phyloP scores from a whole-genome alignment of 305 asterid genomes.

The Fraxinus albicans region DNA sequence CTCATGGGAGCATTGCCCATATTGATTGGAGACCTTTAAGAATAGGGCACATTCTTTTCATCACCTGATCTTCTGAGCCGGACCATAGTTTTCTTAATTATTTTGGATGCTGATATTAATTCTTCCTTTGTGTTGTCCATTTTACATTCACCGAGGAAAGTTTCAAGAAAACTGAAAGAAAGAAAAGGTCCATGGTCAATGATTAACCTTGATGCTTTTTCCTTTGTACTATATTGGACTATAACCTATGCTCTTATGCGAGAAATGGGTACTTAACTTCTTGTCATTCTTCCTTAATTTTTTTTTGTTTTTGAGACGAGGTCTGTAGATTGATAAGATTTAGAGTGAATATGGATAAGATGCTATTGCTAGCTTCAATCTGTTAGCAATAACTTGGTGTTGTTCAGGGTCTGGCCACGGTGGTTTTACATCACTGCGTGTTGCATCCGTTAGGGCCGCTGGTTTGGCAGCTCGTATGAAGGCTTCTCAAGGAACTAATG shows the following conservation, averaged over 20 bases:
- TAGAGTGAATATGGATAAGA: neutral
- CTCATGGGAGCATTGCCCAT: neutral
- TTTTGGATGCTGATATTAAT: neutral
- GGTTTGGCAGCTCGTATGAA: slow-evolving; percentile 66
- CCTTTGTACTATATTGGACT: neutral
- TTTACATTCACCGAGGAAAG: neutral
- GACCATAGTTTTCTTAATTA: neutral
- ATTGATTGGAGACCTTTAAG: slow-evolving; percentile 6
- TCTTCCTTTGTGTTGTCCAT: neutral
- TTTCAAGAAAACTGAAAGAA: slow-evolving; percentile 1
- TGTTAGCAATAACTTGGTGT: slow-evolving; percentile 25
- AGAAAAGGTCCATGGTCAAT: neutral
- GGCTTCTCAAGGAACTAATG: slow-evolving; percentile 33
- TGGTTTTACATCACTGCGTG: slow-evolving; percentile 68
- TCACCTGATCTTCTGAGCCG: neutral
- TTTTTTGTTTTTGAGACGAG: neutral
- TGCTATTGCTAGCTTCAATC: slow-evolving; percentile 6
- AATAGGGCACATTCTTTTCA: neutral
- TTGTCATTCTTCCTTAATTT: neutral
- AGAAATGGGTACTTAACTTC: slow-evolving; percentile 21
- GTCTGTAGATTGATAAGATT: slow-evolving; percentile 3
- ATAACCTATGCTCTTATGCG: neutral
- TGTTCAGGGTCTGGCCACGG: slow-evolving; percentile 47
- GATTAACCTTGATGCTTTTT: slow-evolving; percentile 7
- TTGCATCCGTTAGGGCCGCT: slow-evolving; percentile 71